Evolutionary conservation across 139 green algal genomes (phyloP), one percentile per base, ranked within the genome.

Genomic region (Chlorella sorokiniana): DNA sequence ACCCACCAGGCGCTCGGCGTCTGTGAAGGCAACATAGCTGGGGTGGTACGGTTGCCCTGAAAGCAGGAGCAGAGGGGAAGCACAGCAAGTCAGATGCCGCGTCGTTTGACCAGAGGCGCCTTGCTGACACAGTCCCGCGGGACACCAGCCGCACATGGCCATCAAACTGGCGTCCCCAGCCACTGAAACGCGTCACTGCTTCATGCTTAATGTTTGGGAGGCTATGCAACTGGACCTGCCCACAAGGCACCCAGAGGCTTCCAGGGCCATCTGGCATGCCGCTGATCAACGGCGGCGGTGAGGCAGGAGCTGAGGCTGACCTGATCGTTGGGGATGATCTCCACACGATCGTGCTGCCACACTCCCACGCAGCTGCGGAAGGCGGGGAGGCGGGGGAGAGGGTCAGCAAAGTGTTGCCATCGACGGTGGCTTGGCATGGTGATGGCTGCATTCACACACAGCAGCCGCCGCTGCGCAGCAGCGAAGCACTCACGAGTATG

Each of bases 251-350:
- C n/a, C n/a, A n/a, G n/a, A n/a, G n/a, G n/a, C n/a, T n/a, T n/a
- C n/a, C n/a, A n/a, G n/a, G n/a, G n/a, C n/a, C n/a, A n/a, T n/a
- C n/a, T n/a, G n/a, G n/a, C n/a, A n/a, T n/a, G n/a, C n/a, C n/a
- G n/a, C n/a, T n/a, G n/a, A n/a, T n/a, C n/a, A n/a, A n/a, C n/a
- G 11, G 10, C 20, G 20, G 38, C 67, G 56, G 67, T 18, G 5
- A 25, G 22, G 67, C 54, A 74, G 7, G 11, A 9, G 20, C 22
- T 56, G 37, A 41, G 2, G 25, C 64, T 25, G 23, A 78, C 79
- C 86, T 97, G 92, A 82, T 99, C 95, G 85, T 98, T 98, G 29
- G 95, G 89, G 29, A 98, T 96, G 83, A 98, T 97, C 87, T 98
- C 94, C 3, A 97, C 94, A 11, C 94, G 87, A 74, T 96, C 93